phyloP scores from a whole-genome alignment of 352 stramenopile genomes.

The Aphanomyces stellatus region DNA sequence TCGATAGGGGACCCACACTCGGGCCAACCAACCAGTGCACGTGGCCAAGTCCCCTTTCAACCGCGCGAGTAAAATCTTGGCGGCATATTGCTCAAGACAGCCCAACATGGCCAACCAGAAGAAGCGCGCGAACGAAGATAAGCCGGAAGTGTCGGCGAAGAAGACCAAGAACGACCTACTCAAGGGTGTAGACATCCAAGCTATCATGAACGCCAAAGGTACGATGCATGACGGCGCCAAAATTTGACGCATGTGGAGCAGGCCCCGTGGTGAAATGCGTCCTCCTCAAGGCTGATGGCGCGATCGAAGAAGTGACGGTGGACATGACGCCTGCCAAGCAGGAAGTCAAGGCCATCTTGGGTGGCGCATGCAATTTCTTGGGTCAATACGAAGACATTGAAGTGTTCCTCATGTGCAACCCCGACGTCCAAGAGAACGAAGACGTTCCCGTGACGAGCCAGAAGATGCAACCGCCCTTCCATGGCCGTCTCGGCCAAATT shows the following conservation, averaged over 20 bases:
- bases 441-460: not conserved
- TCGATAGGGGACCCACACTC: no score
- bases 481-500: constrained; percentile 16
- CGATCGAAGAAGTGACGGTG: constrained; percentile 5
- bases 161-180: constrained; percentile 4
- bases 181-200: constrained; percentile 5
- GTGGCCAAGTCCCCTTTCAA: no score
- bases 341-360: constrained; percentile 4
- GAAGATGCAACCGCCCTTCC: constrained; percentile 19
- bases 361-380: constrained; percentile 10
- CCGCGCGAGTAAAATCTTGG: not conserved
- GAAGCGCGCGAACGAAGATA: constrained; percentile 4
- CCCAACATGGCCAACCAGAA: constrained; percentile 13
- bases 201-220: constrained; percentile 18
- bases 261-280: constrained; percentile 17
- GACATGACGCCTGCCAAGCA: constrained; percentile 18
- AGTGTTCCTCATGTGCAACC: constrained; percentile 20
- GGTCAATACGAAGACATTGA: constrained; percentile 20
- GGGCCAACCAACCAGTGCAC: no score
- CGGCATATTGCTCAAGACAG: not conserved
- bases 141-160: not conserved
- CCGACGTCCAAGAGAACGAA: constrained; percentile 12
- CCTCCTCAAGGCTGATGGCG: constrained; percentile 11
- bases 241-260: not conserved
- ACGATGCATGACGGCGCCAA: not conserved